phyloP scores from a whole-genome alignment of 2,329 filamentous ascomycete genomes.

The Phialophora chinensis region DNA sequence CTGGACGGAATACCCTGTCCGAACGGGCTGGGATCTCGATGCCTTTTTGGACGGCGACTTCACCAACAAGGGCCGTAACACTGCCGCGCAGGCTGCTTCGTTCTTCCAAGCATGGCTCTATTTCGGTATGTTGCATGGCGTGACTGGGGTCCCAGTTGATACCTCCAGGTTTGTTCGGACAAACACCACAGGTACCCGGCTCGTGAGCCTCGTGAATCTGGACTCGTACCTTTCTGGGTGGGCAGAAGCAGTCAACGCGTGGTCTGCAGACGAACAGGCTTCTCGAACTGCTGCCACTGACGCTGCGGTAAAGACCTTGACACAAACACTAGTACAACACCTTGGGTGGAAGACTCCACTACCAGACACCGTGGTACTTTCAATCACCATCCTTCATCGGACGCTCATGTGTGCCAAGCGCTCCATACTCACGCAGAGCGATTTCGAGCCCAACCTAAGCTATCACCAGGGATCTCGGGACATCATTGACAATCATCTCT shows the following conservation, averaged over 20 bases:
- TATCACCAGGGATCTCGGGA: conserved; percentile 6
- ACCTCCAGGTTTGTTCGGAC: background rate
- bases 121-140: conserved; percentile 4
- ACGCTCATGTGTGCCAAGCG: conserved; percentile 10
- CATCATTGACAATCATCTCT: conserved; percentile 1
- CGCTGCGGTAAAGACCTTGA: background rate
- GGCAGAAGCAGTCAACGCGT: background rate
- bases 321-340: background rate
- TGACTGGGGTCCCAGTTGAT: conserved; percentile 3
- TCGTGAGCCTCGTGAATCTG: background rate
- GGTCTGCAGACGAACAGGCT: background rate
- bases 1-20: conserved; percentile 3
- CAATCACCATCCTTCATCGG: conserved; percentile 8
- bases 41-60: conserved; percentile 8
- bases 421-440: conserved; percentile 1
- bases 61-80: conserved; percentile 5
- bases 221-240: background rate
- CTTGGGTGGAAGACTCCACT: conserved; percentile 13
- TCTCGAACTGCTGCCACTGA: conserved; percentile 1
- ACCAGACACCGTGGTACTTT: conserved; percentile 5
- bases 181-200: background rate
- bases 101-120: conserved; percentile 14
- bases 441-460: conserved; percentile 7
- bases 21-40: background rate
- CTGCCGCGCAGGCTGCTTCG: conserved; percentile 8